Evolutionary conservation across 2,329 filamentous ascomycete species (phyloP).

Genomic region (Hymenotorrendiella dingleyae): DNA sequence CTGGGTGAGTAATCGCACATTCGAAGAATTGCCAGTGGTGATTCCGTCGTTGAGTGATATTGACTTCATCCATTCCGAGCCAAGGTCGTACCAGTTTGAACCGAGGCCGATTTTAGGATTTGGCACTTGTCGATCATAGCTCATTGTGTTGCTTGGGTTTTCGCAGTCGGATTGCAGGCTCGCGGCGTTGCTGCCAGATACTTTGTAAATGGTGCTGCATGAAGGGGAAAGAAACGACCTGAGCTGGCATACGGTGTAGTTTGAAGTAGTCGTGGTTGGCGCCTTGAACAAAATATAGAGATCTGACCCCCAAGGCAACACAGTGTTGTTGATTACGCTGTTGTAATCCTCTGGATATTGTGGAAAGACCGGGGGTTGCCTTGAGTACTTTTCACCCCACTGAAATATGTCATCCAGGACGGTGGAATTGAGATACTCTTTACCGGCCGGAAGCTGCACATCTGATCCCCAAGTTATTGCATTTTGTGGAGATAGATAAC

Average conservation of each 20-base stretch:
- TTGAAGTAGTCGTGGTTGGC: constrained; percentile 27
- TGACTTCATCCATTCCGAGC: constrained; percentile 46
- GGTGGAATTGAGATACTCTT: constrained; percentile 47
- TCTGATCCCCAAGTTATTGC: constrained; percentile 16
- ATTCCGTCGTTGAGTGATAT: constrained; percentile 52
- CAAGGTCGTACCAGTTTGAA: constrained; percentile 50
- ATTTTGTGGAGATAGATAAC: constrained; percentile 26
- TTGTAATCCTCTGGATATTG: constrained; percentile 58
- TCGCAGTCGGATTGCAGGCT: constrained; percentile 57
- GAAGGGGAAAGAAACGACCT: constrained; percentile 56
- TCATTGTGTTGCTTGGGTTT: constrained; percentile 44
- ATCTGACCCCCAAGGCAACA: constrained; percentile 35
- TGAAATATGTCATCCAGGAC: constrained; percentile 64
- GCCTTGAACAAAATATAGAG: constrained; percentile 62
- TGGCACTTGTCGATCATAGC: constrained; percentile 44
- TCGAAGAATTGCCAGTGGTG: constrained; percentile 50
- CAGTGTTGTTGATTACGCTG: constrained; percentile 54
- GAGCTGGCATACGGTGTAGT: constrained; percentile 64
- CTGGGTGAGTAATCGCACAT: constrained; percentile 52
- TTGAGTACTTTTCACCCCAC: constrained; percentile 50
- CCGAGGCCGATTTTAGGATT: constrained; percentile 30
- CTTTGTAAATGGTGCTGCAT: constrained; percentile 59
- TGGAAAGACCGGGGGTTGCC: constrained; percentile 48
- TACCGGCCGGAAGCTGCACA: constrained; percentile 31
- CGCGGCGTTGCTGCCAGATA: constrained; percentile 52